Conservation (phyloP, 2,329 filamentous ascomycete species). For the Aspergillus aculeatus region DNA sequence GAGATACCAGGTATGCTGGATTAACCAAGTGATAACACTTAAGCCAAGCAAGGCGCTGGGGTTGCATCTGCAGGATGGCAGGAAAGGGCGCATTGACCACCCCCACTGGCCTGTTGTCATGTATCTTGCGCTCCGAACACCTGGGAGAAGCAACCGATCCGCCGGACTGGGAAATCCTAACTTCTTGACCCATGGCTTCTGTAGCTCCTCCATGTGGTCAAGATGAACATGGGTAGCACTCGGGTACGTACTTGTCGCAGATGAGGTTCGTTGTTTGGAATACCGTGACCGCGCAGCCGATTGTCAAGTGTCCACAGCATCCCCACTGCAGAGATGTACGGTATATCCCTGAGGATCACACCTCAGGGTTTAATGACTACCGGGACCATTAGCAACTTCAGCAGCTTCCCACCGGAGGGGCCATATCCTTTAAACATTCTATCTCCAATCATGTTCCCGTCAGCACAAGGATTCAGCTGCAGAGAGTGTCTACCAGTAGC, state of each 20-base stretch:
- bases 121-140: neutral
- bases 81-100: conserved; percentile 9
- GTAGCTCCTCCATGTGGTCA: neutral
- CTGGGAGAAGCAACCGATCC: conserved; percentile 9
- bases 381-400: neutral
- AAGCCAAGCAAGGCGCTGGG: neutral
- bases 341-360: too few species aligned
- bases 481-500: neutral
- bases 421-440: neutral
- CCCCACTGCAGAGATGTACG: neutral
- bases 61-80: conserved; percentile 3
- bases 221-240: neutral
- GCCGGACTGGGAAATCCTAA: conserved; percentile 8
- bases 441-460: neutral
- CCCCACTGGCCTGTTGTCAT: conserved; percentile 1
- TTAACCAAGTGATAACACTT: neutral
- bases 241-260: conserved; percentile 4
- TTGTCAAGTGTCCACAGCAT: neutral
- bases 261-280: neutral
- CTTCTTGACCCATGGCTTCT: neutral
- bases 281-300: too few species aligned
- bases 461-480: neutral
- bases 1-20: neutral
- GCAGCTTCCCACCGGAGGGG: neutral
- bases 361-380: too few species aligned